Conservation (phyloP, 2,329 filamentous ascomycete genomes). For the Arthrobotrys pseudoclavata region DNA sequence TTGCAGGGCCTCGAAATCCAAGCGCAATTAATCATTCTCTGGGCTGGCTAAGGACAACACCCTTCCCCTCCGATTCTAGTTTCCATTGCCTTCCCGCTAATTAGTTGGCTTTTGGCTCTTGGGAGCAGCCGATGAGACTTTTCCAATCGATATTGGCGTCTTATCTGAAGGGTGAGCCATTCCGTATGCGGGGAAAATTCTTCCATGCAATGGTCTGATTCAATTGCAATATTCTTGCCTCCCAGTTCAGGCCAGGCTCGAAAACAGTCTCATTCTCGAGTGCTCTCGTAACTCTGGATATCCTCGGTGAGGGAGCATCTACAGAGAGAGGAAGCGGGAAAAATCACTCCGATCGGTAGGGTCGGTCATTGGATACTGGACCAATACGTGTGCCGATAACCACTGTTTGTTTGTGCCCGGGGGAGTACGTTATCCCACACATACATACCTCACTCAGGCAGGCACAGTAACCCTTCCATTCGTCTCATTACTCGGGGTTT, state of each 20-base stretch:
- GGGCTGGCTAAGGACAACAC: constrained; percentile 3
- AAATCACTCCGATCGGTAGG: background rate
- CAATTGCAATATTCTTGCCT: background rate
- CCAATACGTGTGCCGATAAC: constrained; percentile 10
- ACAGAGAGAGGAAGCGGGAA: background rate
- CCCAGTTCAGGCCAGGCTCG: background rate
- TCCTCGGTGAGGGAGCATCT: background rate
- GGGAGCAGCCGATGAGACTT: constrained; percentile 17
- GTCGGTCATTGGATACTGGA: constrained; percentile 3
- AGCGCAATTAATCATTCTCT: constrained; percentile 7
- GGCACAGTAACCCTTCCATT: background rate
- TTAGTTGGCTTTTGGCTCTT: background rate
- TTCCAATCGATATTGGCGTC: constrained; percentile 29
- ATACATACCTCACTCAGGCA: constrained; percentile 23
- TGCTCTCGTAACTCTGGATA: background rate
- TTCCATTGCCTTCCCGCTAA: constrained; percentile 28
- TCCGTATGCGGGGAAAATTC: constrained; percentile 47
- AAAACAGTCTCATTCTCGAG: background rate
- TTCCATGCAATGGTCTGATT: constrained; percentile 5
- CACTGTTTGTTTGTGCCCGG: constrained; percentile 13
- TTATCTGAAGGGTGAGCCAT: constrained; percentile 29
- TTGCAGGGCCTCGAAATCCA: constrained; percentile 28
- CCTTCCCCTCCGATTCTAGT: constrained; percentile 9
- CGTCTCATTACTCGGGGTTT: constrained; percentile 13
- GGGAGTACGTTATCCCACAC: constrained; percentile 12